Evolutionary conservation across 192 early-diverging fungal species (phyloP).

Genomic region (Coemansia sp.): DNA sequence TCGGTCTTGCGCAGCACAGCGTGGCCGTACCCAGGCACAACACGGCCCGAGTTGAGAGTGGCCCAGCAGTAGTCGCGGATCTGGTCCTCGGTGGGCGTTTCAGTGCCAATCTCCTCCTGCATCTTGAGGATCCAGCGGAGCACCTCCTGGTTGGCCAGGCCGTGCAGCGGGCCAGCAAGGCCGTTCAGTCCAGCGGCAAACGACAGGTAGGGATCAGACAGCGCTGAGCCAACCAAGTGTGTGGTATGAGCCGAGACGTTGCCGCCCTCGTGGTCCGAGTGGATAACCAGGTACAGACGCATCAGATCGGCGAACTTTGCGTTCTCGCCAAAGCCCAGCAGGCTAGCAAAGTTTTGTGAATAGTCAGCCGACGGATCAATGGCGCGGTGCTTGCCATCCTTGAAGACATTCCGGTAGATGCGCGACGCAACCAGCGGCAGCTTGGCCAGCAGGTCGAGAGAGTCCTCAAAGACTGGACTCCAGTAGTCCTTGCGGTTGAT

Average conservation of each 20-base stretch:
- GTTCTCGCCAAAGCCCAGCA: conserved; percentile 86
- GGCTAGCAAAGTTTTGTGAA: conserved; percentile 90
- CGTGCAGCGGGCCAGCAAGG: conserved; percentile 97
- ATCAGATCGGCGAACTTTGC: conserved; percentile 93
- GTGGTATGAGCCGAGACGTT: conserved; percentile 98
- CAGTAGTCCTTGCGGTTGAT: conserved; percentile 95
- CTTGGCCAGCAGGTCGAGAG: conserved; percentile 98
- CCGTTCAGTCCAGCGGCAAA: conserved; percentile 96
- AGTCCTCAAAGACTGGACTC: conserved; percentile 93
- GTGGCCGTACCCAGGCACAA: conserved; percentile 98
- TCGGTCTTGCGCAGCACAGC: conserved; percentile 96
- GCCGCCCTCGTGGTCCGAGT: conserved; percentile 99
- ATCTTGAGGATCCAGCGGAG: conserved; percentile 95
- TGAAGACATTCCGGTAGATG: conserved; percentile 99
- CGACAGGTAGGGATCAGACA: conserved; percentile 97
- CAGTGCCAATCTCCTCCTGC: conserved; percentile 78
- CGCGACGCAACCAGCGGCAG: conserved; percentile 92
- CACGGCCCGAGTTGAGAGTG: conserved; percentile 92
- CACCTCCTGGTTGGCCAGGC: conserved; percentile 99
- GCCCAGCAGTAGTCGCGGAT: conserved; percentile 97
- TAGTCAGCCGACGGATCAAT: conserved; percentile 89
- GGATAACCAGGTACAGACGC: conserved; percentile 98
- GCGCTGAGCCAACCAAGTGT: conserved; percentile 91
- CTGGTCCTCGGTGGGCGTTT: conserved; percentile 81
- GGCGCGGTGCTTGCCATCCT: conserved; percentile 87